Conservation (phyloP, 2,329 filamentous ascomycete species). For the Stagonosporopsis tanaceti region DNA sequence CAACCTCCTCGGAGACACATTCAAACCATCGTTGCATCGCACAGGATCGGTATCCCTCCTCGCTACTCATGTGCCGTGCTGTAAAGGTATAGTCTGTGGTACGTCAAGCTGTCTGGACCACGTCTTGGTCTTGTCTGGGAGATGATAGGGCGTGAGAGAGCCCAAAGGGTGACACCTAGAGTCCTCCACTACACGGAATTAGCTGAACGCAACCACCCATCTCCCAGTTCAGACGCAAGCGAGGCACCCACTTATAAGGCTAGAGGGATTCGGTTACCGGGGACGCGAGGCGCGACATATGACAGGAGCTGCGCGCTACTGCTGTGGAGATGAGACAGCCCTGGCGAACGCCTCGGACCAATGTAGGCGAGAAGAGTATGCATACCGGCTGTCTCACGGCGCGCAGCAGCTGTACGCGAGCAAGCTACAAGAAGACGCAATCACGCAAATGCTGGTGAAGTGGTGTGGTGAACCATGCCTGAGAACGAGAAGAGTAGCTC, state of each 20-base stretch:
- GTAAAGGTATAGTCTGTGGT: constrained; percentile 6
- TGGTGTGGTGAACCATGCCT: background rate
- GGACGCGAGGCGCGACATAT: constrained; percentile 6
- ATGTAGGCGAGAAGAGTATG: background rate
- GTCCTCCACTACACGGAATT: background rate
- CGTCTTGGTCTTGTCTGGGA: background rate
- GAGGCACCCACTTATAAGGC: constrained; percentile 12
- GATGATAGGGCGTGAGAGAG: background rate
- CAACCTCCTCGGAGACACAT: background rate
- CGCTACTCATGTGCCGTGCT: background rate
- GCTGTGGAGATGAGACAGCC: constrained; percentile 1
- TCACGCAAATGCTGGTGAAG: background rate
- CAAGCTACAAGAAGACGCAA: background rate
- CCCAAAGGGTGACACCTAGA: constrained; percentile 5
- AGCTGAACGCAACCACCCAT: constrained; percentile 8
- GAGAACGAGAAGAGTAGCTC: background rate
- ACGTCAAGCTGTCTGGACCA: constrained; percentile 12
- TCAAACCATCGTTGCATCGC: constrained; percentile 6
- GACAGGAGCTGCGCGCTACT: constrained; percentile 7
- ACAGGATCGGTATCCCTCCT: constrained; percentile 1
- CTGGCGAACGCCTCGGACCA: background rate
- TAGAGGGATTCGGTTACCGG: constrained; percentile 7
- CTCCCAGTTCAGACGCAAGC: background rate
- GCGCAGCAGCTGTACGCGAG: background rate
- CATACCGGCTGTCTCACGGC: background rate